Conservation (phyloP, 192 early-diverging fungal genomes). For the Pilobolus umbonatus region DNA sequence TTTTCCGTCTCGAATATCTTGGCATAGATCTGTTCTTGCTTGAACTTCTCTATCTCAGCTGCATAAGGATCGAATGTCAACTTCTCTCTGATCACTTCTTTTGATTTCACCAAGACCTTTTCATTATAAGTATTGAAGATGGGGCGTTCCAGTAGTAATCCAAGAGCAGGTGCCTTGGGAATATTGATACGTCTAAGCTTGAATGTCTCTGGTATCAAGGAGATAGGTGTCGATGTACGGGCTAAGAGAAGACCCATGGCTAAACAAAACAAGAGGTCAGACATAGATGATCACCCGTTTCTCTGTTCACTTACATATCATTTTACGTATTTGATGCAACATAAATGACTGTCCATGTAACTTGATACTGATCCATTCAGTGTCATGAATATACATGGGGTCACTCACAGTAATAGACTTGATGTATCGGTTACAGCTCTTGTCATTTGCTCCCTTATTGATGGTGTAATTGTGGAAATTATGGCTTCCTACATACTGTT, state of each 20-base stretch:
- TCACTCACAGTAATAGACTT: constrained; percentile 67
- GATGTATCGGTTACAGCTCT: constrained; percentile 78
- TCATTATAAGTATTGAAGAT: constrained; percentile 68
- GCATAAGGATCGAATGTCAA: constrained; percentile 56
- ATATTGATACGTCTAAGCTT: constrained; percentile 76
- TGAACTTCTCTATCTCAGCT: constrained; percentile 77
- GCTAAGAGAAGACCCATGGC: constrained; percentile 75
- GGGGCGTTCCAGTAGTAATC: constrained; percentile 78
- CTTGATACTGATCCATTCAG: constrained; percentile 91
- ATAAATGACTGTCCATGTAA: constrained; percentile 97
- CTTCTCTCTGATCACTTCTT: constrained; percentile 27
- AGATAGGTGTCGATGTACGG: constrained; percentile 63
- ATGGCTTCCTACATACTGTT: constrained; percentile 76
- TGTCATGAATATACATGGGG: constrained; percentile 59
- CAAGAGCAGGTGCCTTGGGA: constrained; percentile 92
- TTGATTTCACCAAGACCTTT: constrained; percentile 22
- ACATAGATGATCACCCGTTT: not conserved
- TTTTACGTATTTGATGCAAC: constrained; percentile 99
- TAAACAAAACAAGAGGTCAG: constrained; percentile 12
- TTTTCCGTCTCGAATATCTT: constrained; percentile 75
- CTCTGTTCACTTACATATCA: constrained; percentile 72
- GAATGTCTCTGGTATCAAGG: constrained; percentile 66
- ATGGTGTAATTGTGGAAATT: constrained; percentile 97
- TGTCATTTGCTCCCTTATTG: constrained; percentile 69
- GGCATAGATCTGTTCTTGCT: constrained; percentile 83